These are phyloP conservation scores for Medicago lupulina DNA, from an alignment of 306 rosid genomes.

Conservation along the genomic window DNA sequence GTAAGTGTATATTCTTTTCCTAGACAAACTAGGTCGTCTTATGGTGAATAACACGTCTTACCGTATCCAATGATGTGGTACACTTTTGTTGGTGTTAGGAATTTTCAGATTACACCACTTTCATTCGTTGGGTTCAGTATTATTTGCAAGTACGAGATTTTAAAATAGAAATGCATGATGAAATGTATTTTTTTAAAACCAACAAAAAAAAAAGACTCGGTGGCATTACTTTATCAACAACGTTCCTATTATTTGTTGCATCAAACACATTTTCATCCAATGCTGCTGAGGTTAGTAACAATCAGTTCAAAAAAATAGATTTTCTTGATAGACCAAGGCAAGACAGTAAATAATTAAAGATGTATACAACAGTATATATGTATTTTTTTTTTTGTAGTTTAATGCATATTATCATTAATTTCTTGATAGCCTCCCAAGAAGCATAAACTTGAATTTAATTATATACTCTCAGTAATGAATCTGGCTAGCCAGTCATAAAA, in stretches of 20 bases:
- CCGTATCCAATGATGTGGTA: conserved; percentile 3
- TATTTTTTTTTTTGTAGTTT: background rate
- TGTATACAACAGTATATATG: background rate
- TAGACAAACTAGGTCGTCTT: conserved; percentile 34
- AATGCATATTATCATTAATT: background rate
- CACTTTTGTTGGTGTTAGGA: background rate
- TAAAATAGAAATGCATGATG: no score
- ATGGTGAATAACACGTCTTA: background rate
- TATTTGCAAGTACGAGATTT: no score
- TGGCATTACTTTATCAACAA: conserved; percentile 1
- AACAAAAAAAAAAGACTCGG: conserved; percentile 6
- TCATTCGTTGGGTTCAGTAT: no score
- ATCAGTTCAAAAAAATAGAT: conserved; percentile 15
- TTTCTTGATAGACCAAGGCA: background rate
- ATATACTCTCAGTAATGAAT: conserved; percentile 1
- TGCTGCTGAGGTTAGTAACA: conserved; percentile 6
- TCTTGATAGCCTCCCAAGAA: background rate
- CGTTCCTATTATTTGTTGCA: conserved; percentile 12
- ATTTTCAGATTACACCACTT: no score
- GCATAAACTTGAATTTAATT: conserved; percentile 21
- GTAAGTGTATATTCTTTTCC: conserved; percentile 48
- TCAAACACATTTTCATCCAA: conserved; percentile 25
- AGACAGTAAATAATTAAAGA: conserved; percentile 21
- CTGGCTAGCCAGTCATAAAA: conserved; percentile 9
- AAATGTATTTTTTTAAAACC: background rate